A percentile compares a stretch with the other conserved stretches of the same genome.
These are phyloP conservation scores for Pleurotus pulmonarius DNA, from an alignment of 768 basidiomycete genomes.

Conservation along the genomic window DNA sequence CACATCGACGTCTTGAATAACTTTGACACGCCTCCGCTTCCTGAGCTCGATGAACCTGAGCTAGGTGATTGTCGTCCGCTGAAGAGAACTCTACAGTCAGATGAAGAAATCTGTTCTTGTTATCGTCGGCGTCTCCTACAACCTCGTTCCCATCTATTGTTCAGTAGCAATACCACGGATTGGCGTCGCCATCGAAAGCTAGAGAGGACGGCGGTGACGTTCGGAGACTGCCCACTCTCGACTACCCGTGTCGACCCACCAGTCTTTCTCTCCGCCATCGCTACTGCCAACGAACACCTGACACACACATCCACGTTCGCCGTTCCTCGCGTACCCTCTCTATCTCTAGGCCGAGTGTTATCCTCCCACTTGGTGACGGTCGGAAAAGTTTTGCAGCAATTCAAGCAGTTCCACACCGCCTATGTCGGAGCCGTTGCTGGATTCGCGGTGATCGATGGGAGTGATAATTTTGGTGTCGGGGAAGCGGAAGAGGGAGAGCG, in stretches of 20 bases:
- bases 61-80: too few species aligned
- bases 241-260: background rate
- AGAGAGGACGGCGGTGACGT: background rate
- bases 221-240: background rate
- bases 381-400: background rate
- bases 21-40: background rate
- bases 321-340: too few species aligned
- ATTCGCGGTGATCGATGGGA: too few species aligned
- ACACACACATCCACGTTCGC: too few species aligned
- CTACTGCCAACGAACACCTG: background rate
- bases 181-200: background rate
- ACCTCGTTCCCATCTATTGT: too few species aligned
- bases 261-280: background rate
- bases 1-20: background rate
- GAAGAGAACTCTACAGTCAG: too few species aligned
- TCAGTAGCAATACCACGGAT: too few species aligned
- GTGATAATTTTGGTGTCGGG: too few species aligned
- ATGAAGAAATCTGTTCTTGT: too few species aligned
- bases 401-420: background rate
- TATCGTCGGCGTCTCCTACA: too few species aligned
- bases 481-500: background rate
- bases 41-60: background rate
- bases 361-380: background rate
- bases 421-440: background rate
- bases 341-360: background rate